Percentiles rank a stretch among this genome's conserved stretches.
phyloP scores from a whole-genome alignment of 2,329 filamentous ascomycete genomes.

The Pestalotiopsis sp. region DNA sequence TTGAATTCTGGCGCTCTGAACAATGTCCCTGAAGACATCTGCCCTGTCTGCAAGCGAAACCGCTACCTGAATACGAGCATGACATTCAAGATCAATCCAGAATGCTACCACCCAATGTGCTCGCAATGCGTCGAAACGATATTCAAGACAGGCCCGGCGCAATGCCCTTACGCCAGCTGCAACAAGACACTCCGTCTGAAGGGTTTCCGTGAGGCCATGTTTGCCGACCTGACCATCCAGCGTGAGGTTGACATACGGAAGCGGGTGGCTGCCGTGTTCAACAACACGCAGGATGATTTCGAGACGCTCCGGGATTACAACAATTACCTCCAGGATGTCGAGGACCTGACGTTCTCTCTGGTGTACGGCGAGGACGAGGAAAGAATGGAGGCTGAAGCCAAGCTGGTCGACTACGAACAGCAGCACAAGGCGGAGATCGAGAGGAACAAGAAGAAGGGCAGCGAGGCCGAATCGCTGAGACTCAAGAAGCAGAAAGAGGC shows the following conservation, averaged over 20 bases:
- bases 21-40: constrained; percentile 66
- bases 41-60: constrained; percentile 95
- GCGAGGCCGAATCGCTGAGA: constrained; percentile 56
- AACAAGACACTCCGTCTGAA: constrained; percentile 82
- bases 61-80: constrained; percentile 95
- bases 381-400: constrained; percentile 47
- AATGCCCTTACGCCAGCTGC: constrained; percentile 90
- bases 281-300: constrained; percentile 89
- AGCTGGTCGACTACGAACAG: constrained; percentile 66
- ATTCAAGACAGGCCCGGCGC: constrained; percentile 87
- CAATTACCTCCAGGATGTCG: constrained; percentile 91
- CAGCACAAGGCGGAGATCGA: constrained; percentile 72
- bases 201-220: constrained; percentile 85
- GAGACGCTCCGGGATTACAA: constrained; percentile 83
- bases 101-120: constrained; percentile 99
- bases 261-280: constrained; percentile 79
- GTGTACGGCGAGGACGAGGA: constrained; percentile 71
- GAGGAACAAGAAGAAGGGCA: constrained; percentile 57
- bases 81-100: constrained; percentile 93
- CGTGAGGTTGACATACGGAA: constrained; percentile 90
- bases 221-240: constrained; percentile 85
- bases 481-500: constrained; percentile 64
- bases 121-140: constrained; percentile 93
- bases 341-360: constrained; percentile 87
- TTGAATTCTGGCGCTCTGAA: constrained; percentile 21